A percentile compares a stretch with the other conserved stretches of the same genome.
These are phyloP conservation scores for Mycosarcoma mackinlayi DNA, from an alignment of 1,284 basidiomycete species.

Conservation along the genomic window DNA sequence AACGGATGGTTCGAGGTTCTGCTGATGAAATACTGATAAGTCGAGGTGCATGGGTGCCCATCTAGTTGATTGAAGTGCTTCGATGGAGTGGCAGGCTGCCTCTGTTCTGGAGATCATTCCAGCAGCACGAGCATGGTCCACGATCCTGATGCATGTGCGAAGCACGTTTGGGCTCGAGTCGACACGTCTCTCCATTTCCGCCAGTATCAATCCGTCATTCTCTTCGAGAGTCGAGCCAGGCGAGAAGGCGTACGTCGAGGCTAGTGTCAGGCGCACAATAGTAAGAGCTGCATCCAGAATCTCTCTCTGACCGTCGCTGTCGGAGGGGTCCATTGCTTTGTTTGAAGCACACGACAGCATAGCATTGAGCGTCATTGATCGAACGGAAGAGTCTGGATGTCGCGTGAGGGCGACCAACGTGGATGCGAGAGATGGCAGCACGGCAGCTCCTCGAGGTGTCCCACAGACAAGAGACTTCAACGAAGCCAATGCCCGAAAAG, in stretches of 20 bases:
- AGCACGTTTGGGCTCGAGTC: constrained; percentile 36
- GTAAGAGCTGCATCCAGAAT: constrained; percentile 40
- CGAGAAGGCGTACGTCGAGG: constrained; percentile 36
- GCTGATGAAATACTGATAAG: constrained; percentile 12
- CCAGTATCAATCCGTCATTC: constrained; percentile 26
- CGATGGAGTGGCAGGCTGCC: constrained; percentile 25
- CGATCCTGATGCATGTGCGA: constrained; percentile 30
- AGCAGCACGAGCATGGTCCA: constrained; percentile 8
- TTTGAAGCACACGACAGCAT: constrained; percentile 26
- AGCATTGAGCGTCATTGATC: constrained; percentile 26
- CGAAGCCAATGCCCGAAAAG: constrained; percentile 12
- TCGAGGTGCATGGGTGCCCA: constrained; percentile 38
- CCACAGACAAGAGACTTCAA: constrained; percentile 29
- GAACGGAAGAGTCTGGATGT: constrained; percentile 24
- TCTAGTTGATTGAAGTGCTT: constrained; percentile 25
- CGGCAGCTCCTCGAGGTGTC: constrained; percentile 21
- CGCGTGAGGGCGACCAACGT: constrained; percentile 33
- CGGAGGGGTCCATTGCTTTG: neutral
- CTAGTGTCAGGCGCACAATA: constrained; percentile 31
- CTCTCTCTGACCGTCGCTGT: constrained; percentile 17
- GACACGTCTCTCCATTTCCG: constrained; percentile 36
- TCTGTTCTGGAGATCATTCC: constrained; percentile 16
- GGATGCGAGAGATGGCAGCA: constrained; percentile 36
- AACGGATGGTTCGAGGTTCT: constrained; percentile 1
- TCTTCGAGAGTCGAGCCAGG: constrained; percentile 18